A percentile compares a stretch with the other conserved stretches of the same genome.
Conservation (phyloP, 2,329 filamentous ascomycete genomes). For the Chaetomiaceae sp. region DNA sequence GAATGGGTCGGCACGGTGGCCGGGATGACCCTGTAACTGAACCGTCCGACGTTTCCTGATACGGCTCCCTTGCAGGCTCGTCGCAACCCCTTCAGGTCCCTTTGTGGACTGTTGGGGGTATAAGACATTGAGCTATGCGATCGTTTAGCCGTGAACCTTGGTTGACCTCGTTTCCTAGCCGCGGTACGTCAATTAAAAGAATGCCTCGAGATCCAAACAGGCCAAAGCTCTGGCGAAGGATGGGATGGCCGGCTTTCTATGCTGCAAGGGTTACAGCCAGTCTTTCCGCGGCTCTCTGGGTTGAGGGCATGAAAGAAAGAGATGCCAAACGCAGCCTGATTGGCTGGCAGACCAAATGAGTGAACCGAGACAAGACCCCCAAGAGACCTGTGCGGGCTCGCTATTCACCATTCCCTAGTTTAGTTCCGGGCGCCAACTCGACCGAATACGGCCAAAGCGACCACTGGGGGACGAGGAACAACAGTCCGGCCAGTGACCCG, state of each 20-base stretch:
- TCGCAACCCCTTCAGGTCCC: constrained; percentile 19
- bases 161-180: constrained; percentile 16
- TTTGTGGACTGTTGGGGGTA: constrained; percentile 22
- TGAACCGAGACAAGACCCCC: constrained; percentile 11
- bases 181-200: constrained; percentile 16
- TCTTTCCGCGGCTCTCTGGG: constrained; percentile 13
- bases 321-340: constrained; percentile 10
- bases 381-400: not conserved
- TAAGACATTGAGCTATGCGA: constrained; percentile 20
- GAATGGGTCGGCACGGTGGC: constrained; percentile 12
- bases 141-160: constrained; percentile 22
- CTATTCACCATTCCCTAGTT: not conserved
- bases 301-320: constrained; percentile 12
- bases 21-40: constrained; percentile 22
- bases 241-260: constrained; percentile 14
- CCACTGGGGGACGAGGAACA: not conserved
- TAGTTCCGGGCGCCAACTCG: not conserved
- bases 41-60: constrained; percentile 24
- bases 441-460: not conserved
- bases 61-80: constrained; percentile 21
- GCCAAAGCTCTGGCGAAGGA: constrained; percentile 13
- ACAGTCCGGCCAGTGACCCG: not conserved
- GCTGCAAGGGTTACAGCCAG: constrained; percentile 19
- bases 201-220: constrained; percentile 20
- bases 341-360: constrained; percentile 12